These are phyloP conservation scores for Stromatinia cepivora DNA, from an alignment of 2,329 filamentous ascomycete species.

Conservation along the genomic window DNA sequence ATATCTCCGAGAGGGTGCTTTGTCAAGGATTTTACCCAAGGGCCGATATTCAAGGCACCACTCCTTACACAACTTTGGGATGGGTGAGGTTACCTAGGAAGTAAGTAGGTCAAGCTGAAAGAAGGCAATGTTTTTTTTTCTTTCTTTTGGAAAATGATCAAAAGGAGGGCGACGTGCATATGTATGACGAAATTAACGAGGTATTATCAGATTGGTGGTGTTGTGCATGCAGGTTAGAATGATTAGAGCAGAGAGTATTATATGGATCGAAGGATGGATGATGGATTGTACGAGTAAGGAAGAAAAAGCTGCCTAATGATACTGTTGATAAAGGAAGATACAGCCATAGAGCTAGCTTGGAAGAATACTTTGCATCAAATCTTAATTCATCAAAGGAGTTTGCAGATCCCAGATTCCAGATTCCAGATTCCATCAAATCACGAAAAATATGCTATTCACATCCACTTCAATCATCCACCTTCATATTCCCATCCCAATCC, in stretches of 20 bases:
- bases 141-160: neutral
- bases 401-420: neutral
- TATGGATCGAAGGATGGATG: neutral
- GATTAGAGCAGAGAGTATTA: neutral
- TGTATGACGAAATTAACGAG: neutral
- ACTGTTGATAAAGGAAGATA: neutral
- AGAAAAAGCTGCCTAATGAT: neutral
- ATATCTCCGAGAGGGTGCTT: neutral
- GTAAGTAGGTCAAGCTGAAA: neutral
- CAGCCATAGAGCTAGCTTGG: neutral
- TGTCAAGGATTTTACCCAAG: neutral
- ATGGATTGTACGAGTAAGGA: neutral
- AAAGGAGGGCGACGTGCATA: neutral
- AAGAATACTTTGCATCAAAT: neutral
- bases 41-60: constrained; percentile 4
- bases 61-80: constrained; percentile 2
- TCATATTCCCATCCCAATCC: neutral
- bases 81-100: neutral
- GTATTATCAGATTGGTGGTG: neutral
- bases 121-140: neutral
- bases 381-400: neutral
- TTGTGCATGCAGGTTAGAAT: neutral
- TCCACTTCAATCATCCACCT: neutral
- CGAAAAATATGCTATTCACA: neutral
- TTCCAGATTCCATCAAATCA: neutral